A percentile compares a stretch with the other conserved stretches of the same genome.
Conservation (phyloP, 768 basidiomycete species). For the Daedaleopsis nitida region DNA sequence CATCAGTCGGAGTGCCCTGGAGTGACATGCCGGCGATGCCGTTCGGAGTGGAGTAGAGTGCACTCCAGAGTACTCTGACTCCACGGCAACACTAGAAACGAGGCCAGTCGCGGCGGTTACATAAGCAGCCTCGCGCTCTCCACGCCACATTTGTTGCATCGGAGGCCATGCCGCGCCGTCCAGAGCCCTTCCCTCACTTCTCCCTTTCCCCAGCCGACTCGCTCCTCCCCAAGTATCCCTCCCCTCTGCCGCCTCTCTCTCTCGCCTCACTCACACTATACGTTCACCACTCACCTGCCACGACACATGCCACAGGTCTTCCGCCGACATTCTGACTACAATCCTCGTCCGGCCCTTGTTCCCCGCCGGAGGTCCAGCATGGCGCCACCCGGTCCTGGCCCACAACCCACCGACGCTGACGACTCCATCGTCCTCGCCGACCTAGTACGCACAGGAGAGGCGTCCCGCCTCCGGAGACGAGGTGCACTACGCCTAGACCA, state of each 20-base stretch:
- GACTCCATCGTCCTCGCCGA: conserved; percentile 74
- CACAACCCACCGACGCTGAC: conserved; percentile 52
- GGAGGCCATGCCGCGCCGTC: background rate
- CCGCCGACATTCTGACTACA: conserved; percentile 28
- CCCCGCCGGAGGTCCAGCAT: conserved; percentile 26
- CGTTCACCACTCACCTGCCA: conserved; percentile 2
- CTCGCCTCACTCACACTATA: background rate
- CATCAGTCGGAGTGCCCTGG: no score
- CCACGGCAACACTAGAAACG: no score
- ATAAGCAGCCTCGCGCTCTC: conserved; percentile 20
- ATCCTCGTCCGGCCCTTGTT: conserved; percentile 21
- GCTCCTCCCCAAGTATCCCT: background rate
- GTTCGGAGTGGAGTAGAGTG: no score
- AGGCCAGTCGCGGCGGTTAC: conserved; percentile 12
- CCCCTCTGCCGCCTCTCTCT: background rate
- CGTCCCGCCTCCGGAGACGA: conserved; percentile 69
- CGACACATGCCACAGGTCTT: conserved; percentile 32
- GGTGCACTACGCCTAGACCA: conserved; percentile 72
- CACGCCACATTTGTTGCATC: conserved; percentile 16
- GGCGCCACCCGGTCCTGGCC: conserved; percentile 10
- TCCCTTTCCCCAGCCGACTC: background rate
- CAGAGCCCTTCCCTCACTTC: background rate
- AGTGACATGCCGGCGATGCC: no score
- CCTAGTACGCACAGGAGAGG: conserved; percentile 72
- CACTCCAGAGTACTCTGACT: no score